A percentile compares a stretch with the other conserved stretches of the same genome.
These are phyloP conservation scores for Irpex sp. DNA, from an alignment of 1,284 basidiomycete species.

Conservation along the genomic window DNA sequence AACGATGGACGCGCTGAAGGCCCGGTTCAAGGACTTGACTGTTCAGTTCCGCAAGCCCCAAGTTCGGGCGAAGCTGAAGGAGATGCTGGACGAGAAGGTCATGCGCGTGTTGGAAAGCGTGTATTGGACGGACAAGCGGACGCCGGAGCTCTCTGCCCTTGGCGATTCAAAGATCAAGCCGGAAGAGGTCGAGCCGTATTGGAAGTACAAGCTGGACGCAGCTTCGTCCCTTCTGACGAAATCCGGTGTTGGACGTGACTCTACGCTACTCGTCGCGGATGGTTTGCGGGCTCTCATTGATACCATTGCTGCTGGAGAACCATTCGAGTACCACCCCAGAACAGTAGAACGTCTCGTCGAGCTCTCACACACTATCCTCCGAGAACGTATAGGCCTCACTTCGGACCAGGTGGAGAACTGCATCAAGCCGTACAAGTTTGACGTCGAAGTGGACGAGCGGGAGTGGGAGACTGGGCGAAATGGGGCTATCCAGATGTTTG, in stretches of 20 bases:
- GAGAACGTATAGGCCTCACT: conserved; percentile 88
- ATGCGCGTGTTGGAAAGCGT: conserved; percentile 96
- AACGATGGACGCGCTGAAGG: conserved; percentile 90
- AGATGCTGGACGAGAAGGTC: conserved; percentile 91
- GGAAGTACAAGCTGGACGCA: conserved; percentile 94
- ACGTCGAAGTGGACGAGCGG: conserved; percentile 82
- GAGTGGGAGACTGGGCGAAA: conserved; percentile 90
- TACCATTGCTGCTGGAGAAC: conserved; percentile 81
- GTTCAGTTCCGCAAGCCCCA: conserved; percentile 85
- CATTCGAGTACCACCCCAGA: conserved; percentile 86
- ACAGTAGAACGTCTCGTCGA: conserved; percentile 86
- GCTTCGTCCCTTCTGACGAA: conserved; percentile 91
- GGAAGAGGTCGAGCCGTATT: conserved; percentile 85
- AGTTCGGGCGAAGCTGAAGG: conserved; percentile 84
- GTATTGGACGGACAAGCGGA: conserved; percentile 92
- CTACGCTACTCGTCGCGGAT: conserved; percentile 93
- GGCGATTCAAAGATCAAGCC: conserved; percentile 69
- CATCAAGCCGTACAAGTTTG: conserved; percentile 99
- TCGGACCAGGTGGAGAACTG: conserved; percentile 99
- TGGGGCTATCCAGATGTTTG: conserved; percentile 73
- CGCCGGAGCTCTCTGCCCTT: conserved; percentile 69
- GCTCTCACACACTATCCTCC: conserved; percentile 88
- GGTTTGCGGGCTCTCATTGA: conserved; percentile 88
- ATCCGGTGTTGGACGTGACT: conserved; percentile 92
- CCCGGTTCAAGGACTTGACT: conserved; percentile 84